Percentiles rank a stretch among this genome's conserved stretches.
Evolutionary conservation across 2,329 filamentous ascomycete genomes (phyloP).

Genomic region (Elsinoe perseae): DNA sequence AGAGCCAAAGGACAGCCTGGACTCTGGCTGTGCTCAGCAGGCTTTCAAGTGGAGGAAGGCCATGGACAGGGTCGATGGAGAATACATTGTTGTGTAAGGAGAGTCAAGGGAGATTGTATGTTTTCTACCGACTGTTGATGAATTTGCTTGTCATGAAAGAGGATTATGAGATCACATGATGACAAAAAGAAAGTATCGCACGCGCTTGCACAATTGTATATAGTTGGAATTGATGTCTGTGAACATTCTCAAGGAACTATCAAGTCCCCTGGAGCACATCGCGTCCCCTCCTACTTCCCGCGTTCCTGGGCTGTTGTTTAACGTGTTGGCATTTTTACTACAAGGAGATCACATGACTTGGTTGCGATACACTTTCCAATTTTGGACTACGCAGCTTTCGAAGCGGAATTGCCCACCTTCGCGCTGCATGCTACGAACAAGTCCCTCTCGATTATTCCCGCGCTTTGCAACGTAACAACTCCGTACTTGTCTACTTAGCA

Average conservation of each 20-base stretch:
- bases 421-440: too few relatives aligned
- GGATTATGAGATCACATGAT: conserved; percentile 1
- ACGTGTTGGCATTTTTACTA: too few relatives aligned
- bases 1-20: conserved; percentile 23
- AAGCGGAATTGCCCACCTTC: too few relatives aligned
- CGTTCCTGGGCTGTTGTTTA: too few relatives aligned
- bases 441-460: too few relatives aligned
- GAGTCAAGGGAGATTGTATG: background rate
- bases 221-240: background rate
- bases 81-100: conserved; percentile 44
- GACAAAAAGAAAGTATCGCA: background rate
- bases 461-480: too few relatives aligned
- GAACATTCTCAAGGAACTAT: background rate
- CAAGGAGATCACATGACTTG: too few relatives aligned
- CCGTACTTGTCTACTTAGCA: too few relatives aligned
- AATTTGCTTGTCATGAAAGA: conserved; percentile 1
- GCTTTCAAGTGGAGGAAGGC: conserved; percentile 44
- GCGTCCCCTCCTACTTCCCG: too few relatives aligned
- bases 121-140: background rate
- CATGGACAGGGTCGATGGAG: conserved; percentile 45
- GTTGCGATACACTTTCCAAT: too few relatives aligned
- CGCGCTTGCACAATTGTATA: background rate
- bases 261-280: too few relatives aligned
- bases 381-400: too few relatives aligned
- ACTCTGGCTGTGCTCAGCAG: conserved; percentile 25